Conservation (phyloP, 1,284 basidiomycete genomes). For the Apiotrichum domesticum region DNA sequence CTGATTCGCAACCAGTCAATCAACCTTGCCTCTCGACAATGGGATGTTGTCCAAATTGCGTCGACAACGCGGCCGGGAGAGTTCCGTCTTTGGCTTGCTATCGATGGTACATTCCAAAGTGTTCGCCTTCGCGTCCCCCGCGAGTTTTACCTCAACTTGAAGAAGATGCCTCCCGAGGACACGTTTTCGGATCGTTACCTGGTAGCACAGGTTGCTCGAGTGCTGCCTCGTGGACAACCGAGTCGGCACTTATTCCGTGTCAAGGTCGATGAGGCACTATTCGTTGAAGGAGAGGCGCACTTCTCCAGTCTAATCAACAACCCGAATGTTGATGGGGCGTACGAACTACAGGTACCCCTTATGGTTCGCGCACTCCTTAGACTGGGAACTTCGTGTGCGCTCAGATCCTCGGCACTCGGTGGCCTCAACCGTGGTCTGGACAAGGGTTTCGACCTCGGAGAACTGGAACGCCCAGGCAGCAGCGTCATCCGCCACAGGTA, state of each 20-base stretch:
- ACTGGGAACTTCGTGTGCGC: constrained; percentile 74
- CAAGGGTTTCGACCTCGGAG: constrained; percentile 74
- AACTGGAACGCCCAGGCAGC: constrained; percentile 63
- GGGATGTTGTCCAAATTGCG: constrained; percentile 92
- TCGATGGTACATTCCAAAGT: constrained; percentile 71
- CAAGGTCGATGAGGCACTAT: constrained; percentile 75
- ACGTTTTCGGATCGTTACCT: constrained; percentile 67
- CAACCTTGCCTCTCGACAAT: constrained; percentile 62
- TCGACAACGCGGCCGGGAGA: constrained; percentile 71
- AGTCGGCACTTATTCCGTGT: constrained; percentile 78
- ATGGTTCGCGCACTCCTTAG: constrained; percentile 74
- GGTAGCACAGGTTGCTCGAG: constrained; percentile 67
- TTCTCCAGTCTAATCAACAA: constrained; percentile 90
- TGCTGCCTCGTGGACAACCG: constrained; percentile 72
- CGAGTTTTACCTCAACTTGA: constrained; percentile 88
- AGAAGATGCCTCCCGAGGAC: constrained; percentile 56
- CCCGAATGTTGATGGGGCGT: constrained; percentile 91
- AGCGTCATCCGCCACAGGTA: constrained; percentile 65
- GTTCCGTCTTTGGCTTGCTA: constrained; percentile 82
- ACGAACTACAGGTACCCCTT: constrained; percentile 86
- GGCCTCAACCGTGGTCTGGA: constrained; percentile 81
- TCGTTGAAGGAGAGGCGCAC: constrained; percentile 76
- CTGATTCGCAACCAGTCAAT: constrained; percentile 72
- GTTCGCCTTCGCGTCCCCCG: constrained; percentile 80
- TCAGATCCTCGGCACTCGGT: constrained; percentile 58